Evolutionary conservation across 2,329 filamentous ascomycete species (phyloP).

Genomic region (Ambrosiella cleistominuta): DNA sequence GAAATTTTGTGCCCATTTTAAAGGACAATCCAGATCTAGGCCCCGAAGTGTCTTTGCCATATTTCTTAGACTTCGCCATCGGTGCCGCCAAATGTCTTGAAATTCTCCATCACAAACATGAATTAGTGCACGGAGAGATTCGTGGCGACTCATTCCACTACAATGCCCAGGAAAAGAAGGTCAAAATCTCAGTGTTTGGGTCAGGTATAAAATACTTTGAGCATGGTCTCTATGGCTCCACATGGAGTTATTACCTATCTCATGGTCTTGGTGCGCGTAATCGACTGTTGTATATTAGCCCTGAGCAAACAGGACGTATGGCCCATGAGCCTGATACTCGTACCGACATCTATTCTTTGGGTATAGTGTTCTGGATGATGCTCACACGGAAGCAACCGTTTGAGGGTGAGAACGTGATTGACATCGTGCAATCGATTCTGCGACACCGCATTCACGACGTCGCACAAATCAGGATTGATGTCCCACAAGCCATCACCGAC

Average conservation of each 20-base stretch:
- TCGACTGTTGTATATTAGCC: conserved; percentile 81
- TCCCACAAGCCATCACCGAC: conserved; percentile 64
- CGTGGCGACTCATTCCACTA: conserved; percentile 84
- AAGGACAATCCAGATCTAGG: conserved; percentile 31
- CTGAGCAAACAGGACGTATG: conserved; percentile 86
- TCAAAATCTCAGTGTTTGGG: conserved; percentile 71
- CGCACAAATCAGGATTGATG: conserved; percentile 59
- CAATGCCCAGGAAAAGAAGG: conserved; percentile 48
- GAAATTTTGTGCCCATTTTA: conserved; percentile 29
- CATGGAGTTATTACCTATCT: conserved; percentile 61
- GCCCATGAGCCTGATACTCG: conserved; percentile 79
- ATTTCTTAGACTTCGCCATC: conserved; percentile 81
- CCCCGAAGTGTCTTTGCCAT: conserved; percentile 49
- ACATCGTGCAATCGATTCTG: conserved; percentile 81
- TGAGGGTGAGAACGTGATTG: conserved; percentile 61
- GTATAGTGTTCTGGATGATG: conserved; percentile 75
- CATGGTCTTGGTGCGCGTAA: conserved; percentile 73
- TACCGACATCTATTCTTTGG: conserved; percentile 86
- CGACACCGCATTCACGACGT: conserved; percentile 61
- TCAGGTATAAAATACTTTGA: conserved; percentile 79
- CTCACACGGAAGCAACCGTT: conserved; percentile 67
- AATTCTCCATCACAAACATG: conserved; percentile 74
- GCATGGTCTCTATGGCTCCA: conserved; percentile 68
- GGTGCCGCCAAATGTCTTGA: conserved; percentile 75
- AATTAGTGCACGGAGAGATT: conserved; percentile 79